Evolutionary conservation across 106 monocot species (phyloP).

Genomic region (Dioscorea dumetorum): DNA sequence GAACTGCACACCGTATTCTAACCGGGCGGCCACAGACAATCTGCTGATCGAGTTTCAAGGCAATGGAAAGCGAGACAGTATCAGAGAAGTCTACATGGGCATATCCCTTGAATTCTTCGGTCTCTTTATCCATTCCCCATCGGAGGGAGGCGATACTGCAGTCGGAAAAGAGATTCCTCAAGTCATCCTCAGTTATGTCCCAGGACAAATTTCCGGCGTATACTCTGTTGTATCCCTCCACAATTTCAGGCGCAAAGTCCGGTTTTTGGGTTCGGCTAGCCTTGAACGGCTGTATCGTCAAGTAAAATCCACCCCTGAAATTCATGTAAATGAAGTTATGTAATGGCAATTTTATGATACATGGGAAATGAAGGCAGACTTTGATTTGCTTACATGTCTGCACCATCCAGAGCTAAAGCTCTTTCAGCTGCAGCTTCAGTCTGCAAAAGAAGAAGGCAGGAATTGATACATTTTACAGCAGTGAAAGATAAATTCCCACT

Average conservation of each 20-base stretch:
- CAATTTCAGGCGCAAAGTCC: conserved; percentile 63
- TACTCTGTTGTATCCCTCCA: conserved; percentile 87
- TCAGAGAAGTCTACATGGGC: conserved; percentile 89
- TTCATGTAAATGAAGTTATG: neutral
- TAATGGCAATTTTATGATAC: neutral
- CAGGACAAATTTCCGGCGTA: conserved; percentile 85
- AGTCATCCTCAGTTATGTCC: conserved; percentile 85
- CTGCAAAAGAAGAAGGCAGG: conserved; percentile 27
- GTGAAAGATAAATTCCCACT: no score
- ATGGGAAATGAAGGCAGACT: neutral
- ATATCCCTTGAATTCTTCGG: conserved; percentile 87
- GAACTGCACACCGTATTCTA: conserved; percentile 75
- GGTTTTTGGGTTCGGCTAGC: conserved; percentile 22
- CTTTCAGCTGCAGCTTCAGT: conserved; percentile 95
- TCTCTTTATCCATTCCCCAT: conserved; percentile 76
- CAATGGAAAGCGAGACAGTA: conserved; percentile 40
- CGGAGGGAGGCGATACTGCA: conserved; percentile 66
- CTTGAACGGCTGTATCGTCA: conserved; percentile 90
- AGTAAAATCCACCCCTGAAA: conserved; percentile 89
- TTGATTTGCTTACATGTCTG: conserved; percentile 84
- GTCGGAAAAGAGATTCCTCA: conserved; percentile 55
- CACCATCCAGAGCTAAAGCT: conserved; percentile 84
- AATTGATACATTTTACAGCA: neutral
- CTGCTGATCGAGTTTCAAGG: conserved; percentile 75
- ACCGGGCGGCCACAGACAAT: conserved; percentile 66